Base-by-base conservation (phyloP, 257 asterid genomes). In the Ophiorrhiza pumila region DNA sequence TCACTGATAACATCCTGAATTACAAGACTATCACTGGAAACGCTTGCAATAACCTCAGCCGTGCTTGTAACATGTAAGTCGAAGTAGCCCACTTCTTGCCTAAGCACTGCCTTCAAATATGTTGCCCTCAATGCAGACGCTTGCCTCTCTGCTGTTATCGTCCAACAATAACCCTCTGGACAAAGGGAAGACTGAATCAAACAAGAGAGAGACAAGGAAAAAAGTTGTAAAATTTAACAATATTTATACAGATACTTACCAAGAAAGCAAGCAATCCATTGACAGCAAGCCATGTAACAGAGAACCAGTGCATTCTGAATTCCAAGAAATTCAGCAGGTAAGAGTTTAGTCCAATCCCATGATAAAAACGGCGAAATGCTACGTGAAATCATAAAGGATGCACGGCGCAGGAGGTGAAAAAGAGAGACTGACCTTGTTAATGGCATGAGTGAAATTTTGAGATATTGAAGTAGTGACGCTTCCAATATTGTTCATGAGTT, bases 131-230 rank as follows among this genome's bases (percentile, higher is more conserved):
- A 55, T 65, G 89, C 83, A 0, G 96, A 88, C 29, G 98, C 97
- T 81, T 91, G 97, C 62, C 98, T 87, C 85, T 91, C 98, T 15
- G 94, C 97, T 13, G 99, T 92, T 82, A 97, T 87, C 66, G 98
- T 87, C 98, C 98, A 95, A 69, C 98, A 95, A 82, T 86, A 95
- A 1, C 97, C 98, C 95, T 95, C 99, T 94, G 70, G 0, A 60
- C 15, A 18, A 32, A 31, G 18, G 31, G 20, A 3, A n/a, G 32
- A 7, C 9, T 18, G 61, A 29, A 37, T 13, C 18, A 7, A 64
- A 2, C 20, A 32, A 25, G 58, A 22, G 2, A 52, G 29, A 8
- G 8, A 32, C 5, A 25, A 32, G 2, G 39, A 46, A 32, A 1
- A n/a, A 49, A 22, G 11, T 11, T 18, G n/a, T 15, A 4, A 62